Conservation (phyloP, 2,329 filamentous ascomycete species). For the Thermoascus crustaceus region DNA sequence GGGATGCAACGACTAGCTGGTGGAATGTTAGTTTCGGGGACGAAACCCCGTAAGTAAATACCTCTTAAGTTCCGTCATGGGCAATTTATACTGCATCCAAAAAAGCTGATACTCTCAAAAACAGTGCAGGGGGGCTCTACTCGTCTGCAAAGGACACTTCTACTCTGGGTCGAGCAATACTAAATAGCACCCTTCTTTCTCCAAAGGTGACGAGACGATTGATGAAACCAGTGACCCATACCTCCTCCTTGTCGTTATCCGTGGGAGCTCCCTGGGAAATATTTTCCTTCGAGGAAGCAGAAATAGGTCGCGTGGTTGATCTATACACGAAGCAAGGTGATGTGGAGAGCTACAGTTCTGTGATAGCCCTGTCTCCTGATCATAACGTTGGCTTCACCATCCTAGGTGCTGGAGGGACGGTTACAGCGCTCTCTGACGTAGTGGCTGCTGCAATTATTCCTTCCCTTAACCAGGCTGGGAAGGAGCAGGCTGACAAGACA, state of each 20-base stretch:
- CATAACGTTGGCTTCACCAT: conserved; percentile 18
- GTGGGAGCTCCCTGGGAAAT: conserved; percentile 42
- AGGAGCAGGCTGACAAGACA: conserved; percentile 10
- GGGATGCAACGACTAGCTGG: conserved; percentile 12
- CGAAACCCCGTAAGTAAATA: conserved; percentile 30
- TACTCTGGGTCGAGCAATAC: conserved; percentile 37
- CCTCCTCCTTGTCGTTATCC: conserved; percentile 29
- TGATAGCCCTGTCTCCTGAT: conserved; percentile 18
- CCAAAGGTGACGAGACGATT: conserved; percentile 34
- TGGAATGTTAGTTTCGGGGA: conserved; percentile 35
- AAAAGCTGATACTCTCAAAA: conserved; percentile 12
- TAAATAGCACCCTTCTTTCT: conserved; percentile 30
- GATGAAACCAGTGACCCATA: conserved; percentile 36
- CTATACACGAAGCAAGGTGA: conserved; percentile 21
- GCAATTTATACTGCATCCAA: conserved; percentile 1
- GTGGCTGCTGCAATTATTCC: conserved; percentile 11
- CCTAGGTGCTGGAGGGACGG: conserved; percentile 12
- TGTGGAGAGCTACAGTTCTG: conserved; percentile 16
- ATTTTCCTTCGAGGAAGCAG: conserved; percentile 9
- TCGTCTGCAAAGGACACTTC: conserved; percentile 37
- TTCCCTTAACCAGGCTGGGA: conserved; percentile 15
- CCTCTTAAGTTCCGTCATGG: neutral
- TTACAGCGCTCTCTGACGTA: conserved; percentile 10
- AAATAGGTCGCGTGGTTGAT: conserved; percentile 12
- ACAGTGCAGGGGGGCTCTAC: conserved; percentile 38